Conservation (phyloP, 495 filamentous ascomycete species). For the Penicillium maclennaniae region DNA sequence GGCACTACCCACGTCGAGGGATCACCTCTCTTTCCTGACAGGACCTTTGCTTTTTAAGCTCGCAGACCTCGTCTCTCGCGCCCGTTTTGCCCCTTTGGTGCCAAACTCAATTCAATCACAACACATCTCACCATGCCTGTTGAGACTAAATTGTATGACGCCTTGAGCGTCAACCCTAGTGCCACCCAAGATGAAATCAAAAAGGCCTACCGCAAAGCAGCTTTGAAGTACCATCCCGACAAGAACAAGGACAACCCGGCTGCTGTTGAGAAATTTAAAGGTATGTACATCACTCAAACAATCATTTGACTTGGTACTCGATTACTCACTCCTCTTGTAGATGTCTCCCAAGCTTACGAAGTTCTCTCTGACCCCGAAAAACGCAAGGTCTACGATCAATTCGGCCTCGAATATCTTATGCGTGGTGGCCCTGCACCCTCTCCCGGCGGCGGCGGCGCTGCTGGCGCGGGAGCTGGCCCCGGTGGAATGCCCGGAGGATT, state of each 20-base stretch:
- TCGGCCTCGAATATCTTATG: conserved; percentile 86
- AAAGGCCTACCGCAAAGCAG: conserved; percentile 91
- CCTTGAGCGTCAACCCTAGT: conserved; percentile 67
- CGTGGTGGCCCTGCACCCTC: conserved; percentile 77
- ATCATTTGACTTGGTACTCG: neutral
- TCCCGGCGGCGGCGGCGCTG: conserved; percentile 42
- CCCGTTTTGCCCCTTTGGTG: conserved; percentile 4
- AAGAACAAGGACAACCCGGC: conserved; percentile 91
- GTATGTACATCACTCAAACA: conserved; percentile 22
- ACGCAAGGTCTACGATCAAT: conserved; percentile 92
- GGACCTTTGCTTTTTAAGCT: conserved; percentile 14
- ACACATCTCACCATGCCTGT: conserved; percentile 62
- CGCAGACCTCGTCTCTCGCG: neutral
- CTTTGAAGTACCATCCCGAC: conserved; percentile 91
- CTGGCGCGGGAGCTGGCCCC: conserved; percentile 47
- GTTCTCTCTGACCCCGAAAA: conserved; percentile 97
- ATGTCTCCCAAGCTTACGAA: conserved; percentile 94
- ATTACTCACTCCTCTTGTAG: conserved; percentile 35
- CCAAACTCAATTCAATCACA: conserved; percentile 19
- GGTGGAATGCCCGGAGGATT: conserved; percentile 57
- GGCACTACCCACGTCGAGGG: conserved; percentile 4
- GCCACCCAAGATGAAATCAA: conserved; percentile 93
- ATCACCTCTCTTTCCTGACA: conserved; percentile 5
- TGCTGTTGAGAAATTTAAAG: conserved; percentile 85
- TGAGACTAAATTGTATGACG: conserved; percentile 83